Conservation (phyloP, 2,329 filamentous ascomycete species). For the Talaromyces rugulosus region DNA sequence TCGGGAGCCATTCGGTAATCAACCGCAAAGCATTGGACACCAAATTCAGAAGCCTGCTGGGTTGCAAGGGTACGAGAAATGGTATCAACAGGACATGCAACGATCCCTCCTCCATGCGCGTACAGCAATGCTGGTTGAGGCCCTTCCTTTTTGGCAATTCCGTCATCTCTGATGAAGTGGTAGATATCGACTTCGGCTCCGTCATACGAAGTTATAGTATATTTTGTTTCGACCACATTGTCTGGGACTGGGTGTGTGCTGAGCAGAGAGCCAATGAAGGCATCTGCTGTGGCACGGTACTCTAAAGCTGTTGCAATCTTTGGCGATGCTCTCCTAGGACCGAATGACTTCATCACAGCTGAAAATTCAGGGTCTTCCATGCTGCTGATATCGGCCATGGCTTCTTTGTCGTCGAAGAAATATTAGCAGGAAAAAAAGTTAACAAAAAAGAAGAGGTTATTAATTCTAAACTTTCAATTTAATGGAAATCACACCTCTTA, state of each 20-base stretch:
- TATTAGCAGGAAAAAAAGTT: background rate
- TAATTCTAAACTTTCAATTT: background rate
- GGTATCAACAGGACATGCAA: background rate
- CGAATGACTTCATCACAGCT: background rate
- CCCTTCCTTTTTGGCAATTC: background rate
- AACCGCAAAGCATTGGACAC: background rate
- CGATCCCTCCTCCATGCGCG: background rate
- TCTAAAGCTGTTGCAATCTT: background rate
- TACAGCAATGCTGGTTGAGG: background rate
- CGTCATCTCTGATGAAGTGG: background rate
- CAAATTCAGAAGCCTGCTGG: background rate
- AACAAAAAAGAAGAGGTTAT: background rate
- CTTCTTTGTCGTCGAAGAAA: background rate
- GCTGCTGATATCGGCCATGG: background rate
- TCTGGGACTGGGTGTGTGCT: background rate
- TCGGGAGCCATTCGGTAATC: slow-evolving; percentile 13
- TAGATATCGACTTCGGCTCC: background rate
- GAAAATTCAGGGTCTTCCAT: background rate
- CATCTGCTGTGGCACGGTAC: background rate
- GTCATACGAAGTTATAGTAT: background rate
- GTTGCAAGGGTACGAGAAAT: background rate
- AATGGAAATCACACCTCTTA: background rate
- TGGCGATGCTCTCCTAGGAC: background rate
- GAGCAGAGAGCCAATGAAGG: background rate
- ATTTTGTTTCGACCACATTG: background rate